Percentiles rank a stretch among this genome's conserved stretches.
Conservation (phyloP, 1,284 basidiomycete species). For the Ceratobasidium papillatum region DNA sequence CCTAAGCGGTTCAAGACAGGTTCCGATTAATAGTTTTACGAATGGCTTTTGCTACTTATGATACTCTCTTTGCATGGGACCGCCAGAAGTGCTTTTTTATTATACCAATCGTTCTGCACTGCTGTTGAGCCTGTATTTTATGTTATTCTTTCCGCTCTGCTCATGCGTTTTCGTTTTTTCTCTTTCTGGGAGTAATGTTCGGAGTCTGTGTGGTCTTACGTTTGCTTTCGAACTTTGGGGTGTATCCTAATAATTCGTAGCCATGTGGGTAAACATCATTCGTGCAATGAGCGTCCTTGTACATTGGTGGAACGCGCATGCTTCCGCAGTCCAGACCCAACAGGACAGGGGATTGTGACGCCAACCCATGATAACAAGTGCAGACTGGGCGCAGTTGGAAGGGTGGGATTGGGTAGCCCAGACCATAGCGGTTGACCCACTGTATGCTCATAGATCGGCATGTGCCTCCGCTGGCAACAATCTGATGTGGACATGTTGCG, state of each 20-base stretch:
- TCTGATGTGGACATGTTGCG: background rate
- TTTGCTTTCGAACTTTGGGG: background rate
- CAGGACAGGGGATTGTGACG: background rate
- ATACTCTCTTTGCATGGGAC: background rate
- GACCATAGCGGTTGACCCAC: background rate
- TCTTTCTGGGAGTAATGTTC: conserved; percentile 10
- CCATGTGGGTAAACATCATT: background rate
- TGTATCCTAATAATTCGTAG: background rate
- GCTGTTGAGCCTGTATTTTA: conserved; percentile 24
- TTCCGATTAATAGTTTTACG: conserved; percentile 15
- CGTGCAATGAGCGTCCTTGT: background rate
- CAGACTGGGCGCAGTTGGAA: conserved; percentile 22
- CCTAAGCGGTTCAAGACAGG: conserved; percentile 21
- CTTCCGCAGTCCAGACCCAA: background rate
- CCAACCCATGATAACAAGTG: conserved; percentile 10
- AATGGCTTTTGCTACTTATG: background rate
- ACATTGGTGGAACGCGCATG: background rate
- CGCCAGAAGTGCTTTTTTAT: conserved; percentile 31
- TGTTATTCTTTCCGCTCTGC: conserved; percentile 26
- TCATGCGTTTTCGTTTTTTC: conserved; percentile 11
- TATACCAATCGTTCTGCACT: conserved; percentile 24
- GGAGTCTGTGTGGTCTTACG: background rate
- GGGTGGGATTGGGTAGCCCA: background rate
- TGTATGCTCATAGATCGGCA: background rate
- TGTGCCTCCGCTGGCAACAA: background rate